Evolutionary conservation across 2,329 filamentous ascomycete genomes (phyloP), one percentile per base, ranked within the genome.

Genomic region (Amesomyces nigricolor): DNA sequence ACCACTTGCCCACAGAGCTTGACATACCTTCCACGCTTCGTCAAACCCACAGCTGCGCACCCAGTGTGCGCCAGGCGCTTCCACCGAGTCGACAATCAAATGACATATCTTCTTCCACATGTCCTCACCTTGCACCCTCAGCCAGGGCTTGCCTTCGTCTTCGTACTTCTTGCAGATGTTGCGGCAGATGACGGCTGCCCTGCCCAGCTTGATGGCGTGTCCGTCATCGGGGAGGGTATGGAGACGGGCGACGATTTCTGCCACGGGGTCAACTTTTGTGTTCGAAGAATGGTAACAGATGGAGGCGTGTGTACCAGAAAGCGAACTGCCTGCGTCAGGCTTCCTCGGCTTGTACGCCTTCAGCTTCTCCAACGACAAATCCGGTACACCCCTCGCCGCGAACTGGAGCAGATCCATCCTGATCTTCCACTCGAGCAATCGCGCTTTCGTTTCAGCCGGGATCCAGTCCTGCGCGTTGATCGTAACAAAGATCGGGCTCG

Each of bases 351-450:
- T 68, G 65, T 94, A 92, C 0, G 70, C 66, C 0, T 68, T 70
- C 51, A 95, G 79, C 47, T 83, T 78, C 3, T 83, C 75, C 0
- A 82, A 55, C 0, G 78, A 71, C 0, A 91, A 77, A 0, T 78
- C 70, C 0, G 89, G 86, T 1, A 77, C 79, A 3, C 79, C 79
- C 9, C 87, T 78, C 1, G 86, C 87, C 0, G 85, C 80, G 67
- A 95, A 96, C 71, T 90, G 76, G 5, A 85, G 66, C 5, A 95
- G 73, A 66, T 94, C 88, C 62, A 85, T 71, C 42, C 90, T 82
- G 48, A 85, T 87, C 70, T 95, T 95, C 81, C 85, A 91, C 70
- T 94, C 87, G 7, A 96, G 75, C 0, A 96, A 72, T 5, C 88
- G 82, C 11, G 77, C 74, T 66, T 91, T 92, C 47, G 75, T 74